Conservation (phyloP, 495 filamentous ascomycete genomes). For the Aspergillus haitiensis region DNA sequence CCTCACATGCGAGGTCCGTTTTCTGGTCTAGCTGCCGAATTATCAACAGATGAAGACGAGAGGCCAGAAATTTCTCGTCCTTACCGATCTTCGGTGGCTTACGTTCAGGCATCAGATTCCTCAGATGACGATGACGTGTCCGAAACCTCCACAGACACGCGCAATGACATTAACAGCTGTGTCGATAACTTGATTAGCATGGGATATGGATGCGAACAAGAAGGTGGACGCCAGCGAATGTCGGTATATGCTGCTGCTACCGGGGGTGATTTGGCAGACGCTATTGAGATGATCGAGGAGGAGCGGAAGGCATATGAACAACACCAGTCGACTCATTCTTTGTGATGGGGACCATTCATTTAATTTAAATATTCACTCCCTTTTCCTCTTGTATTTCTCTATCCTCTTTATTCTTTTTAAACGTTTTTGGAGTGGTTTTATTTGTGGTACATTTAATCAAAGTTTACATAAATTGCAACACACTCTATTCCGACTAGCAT, state of each 20-base stretch:
- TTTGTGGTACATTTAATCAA: not conserved
- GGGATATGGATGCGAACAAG: constrained; percentile 49
- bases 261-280: constrained; percentile 46
- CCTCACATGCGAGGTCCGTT: constrained; percentile 6
- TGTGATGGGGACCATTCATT: constrained; percentile 3
- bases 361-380: constrained; percentile 7
- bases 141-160: constrained; percentile 4
- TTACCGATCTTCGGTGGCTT: not conserved
- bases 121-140: not conserved
- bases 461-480: too few relatives aligned
- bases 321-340: constrained; percentile 17
- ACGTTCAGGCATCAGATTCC: not conserved
- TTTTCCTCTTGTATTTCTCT: not conserved
- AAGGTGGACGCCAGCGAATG: constrained; percentile 47
- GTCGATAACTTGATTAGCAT: constrained; percentile 47
- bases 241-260: constrained; percentile 54
- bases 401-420: not conserved
- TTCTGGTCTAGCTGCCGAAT: not conserved
- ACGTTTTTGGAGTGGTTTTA: not conserved
- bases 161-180: constrained; percentile 44
- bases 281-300: constrained; percentile 60
- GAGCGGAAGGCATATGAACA: constrained; percentile 51
- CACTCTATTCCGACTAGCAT: too few relatives aligned
- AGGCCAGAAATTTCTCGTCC: not conserved
- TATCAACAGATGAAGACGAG: not conserved